A percentile compares a stretch with the other conserved stretches of the same genome.
Evolutionary conservation across 257 asterid genomes (phyloP).

Genomic region (Fraxinus quadrangulata): DNA sequence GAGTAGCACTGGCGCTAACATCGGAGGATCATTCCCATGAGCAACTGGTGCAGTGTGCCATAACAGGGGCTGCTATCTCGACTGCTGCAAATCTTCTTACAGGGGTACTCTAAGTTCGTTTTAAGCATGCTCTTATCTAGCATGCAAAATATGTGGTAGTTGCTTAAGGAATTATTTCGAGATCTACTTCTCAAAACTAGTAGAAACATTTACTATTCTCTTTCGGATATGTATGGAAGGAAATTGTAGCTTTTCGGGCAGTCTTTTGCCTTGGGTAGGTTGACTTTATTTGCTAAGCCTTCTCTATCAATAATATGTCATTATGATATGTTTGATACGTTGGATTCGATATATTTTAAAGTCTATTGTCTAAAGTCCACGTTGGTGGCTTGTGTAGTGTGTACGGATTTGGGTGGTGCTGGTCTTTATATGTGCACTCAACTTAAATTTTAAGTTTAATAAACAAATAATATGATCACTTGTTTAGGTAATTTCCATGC

Average conservation of each 20-base stretch:
- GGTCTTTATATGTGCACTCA: neutral
- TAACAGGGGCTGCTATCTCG: conserved; percentile 91
- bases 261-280: neutral
- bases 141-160: neutral
- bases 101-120: conserved; percentile 52
- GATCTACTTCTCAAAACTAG: neutral
- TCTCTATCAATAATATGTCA: too few species aligned
- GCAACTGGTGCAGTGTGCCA: conserved; percentile 77
- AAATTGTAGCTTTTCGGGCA: neutral
- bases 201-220: neutral
- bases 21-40: conserved; percentile 68
- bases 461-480: neutral
- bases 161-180: neutral
- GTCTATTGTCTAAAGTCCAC: too few species aligned
- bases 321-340: too few species aligned
- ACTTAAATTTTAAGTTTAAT: neutral
- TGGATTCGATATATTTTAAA: too few species aligned
- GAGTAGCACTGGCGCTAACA: conserved; percentile 80
- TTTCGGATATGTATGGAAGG: neutral
- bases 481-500: neutral
- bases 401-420: neutral
- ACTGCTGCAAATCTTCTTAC: conserved; percentile 81
- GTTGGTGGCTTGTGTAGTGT: too few species aligned
- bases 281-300: neutral
- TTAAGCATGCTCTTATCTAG: neutral